Evolutionary conservation across 192 early-diverging fungal species (phyloP).

Genomic region (Rhizophagus clarus): DNA sequence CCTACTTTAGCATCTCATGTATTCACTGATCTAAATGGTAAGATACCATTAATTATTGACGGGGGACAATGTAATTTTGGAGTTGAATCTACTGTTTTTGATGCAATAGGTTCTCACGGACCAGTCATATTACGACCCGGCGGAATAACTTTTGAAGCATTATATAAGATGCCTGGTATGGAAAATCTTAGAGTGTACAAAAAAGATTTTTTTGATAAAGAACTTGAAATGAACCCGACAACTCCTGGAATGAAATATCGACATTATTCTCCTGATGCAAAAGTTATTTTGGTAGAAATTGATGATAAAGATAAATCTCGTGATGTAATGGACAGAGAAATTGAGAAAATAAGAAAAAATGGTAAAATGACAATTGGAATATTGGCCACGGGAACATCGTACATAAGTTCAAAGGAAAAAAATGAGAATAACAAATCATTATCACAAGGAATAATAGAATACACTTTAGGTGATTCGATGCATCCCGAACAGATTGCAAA

Average conservation of each 20-base stretch:
- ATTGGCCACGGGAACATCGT: neutral
- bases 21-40: constrained; percentile 71
- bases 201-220: constrained; percentile 71
- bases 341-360: constrained; percentile 36
- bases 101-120: constrained; percentile 61
- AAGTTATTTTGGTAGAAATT: constrained; percentile 74
- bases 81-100: constrained; percentile 93
- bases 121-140: constrained; percentile 92
- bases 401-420: neutral
- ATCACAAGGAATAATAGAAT: constrained; percentile 39
- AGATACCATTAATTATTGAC: constrained; percentile 88
- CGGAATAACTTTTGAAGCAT: constrained; percentile 83
- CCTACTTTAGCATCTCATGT: constrained; percentile 94
- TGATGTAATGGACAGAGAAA: constrained; percentile 34
- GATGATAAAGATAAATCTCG: neutral
- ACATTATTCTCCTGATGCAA: constrained; percentile 92
- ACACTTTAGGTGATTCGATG: constrained; percentile 54
- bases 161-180: constrained; percentile 64
- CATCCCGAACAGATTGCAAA: constrained; percentile 68
- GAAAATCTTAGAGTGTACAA: constrained; percentile 73
- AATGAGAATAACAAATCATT: neutral
- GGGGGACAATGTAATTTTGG: constrained; percentile 87
- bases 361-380: constrained; percentile 34
- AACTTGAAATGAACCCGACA: constrained; percentile 78
- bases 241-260: constrained; percentile 99